phyloP scores from a whole-genome alignment of 306 rosid species.

The Quercus aquifolioides region DNA sequence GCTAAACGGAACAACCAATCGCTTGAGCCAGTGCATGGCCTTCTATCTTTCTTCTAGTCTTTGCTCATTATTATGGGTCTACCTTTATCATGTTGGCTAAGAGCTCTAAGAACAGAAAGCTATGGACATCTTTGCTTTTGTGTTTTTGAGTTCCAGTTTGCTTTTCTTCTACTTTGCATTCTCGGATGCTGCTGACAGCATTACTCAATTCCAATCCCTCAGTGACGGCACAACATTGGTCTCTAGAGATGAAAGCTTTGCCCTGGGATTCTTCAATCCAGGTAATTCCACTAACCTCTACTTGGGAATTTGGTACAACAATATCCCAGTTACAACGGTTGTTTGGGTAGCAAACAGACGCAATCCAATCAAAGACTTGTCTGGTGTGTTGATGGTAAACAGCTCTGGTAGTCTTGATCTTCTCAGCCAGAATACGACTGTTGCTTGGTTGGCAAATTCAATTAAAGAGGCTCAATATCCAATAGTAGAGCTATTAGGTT shows the following conservation, averaged over 20 bases:
- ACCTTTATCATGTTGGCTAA: too few relatives aligned
- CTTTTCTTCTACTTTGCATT: too few relatives aligned
- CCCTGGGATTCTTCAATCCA: too few relatives aligned
- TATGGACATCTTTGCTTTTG: too few relatives aligned
- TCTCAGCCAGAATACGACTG: slow-evolving; percentile 15
- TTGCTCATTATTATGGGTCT: too few relatives aligned
- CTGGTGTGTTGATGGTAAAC: slow-evolving; percentile 28
- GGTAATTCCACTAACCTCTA: too few relatives aligned
- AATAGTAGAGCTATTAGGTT: slow-evolving; percentile 28
- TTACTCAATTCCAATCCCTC: slow-evolving; percentile 15
- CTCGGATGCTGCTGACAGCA: neutral
- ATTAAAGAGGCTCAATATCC: slow-evolving; percentile 11
- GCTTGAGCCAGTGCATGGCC: too few relatives aligned
- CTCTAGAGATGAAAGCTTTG: slow-evolving; percentile 25
- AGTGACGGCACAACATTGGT: slow-evolving; percentile 9
- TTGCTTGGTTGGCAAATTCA: slow-evolving; percentile 34
- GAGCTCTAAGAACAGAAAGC: too few relatives aligned
- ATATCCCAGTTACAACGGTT: neutral
- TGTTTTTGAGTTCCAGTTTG: too few relatives aligned
- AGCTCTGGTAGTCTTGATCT: slow-evolving; percentile 20
- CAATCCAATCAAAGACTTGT: slow-evolving; percentile 27
- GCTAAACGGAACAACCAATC: too few relatives aligned
- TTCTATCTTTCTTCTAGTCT: too few relatives aligned
- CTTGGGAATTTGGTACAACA: too few relatives aligned
- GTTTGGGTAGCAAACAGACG: slow-evolving; percentile 43